These are phyloP conservation scores for Yamadazyma oceani DNA, from an alignment of 1,139 yeast species.

Conservation along the genomic window DNA sequence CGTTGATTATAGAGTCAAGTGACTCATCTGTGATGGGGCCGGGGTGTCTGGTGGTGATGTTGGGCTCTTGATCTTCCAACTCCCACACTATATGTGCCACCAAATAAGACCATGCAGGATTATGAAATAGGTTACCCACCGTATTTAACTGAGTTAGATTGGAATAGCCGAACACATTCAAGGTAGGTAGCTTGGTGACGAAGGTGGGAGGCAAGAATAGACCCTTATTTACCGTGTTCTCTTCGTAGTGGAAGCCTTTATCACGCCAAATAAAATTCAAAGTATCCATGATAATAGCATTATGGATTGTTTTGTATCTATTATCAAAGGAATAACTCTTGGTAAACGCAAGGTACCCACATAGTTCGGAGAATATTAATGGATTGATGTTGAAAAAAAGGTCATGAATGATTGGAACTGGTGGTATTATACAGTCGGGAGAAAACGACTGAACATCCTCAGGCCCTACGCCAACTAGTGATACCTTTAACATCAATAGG, in stretches of 20 bases:
- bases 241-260: conserved; percentile 27
- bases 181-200: conserved; percentile 35
- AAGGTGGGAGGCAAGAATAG: conserved; percentile 43
- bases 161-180: conserved; percentile 26
- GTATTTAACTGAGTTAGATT: conserved; percentile 26
- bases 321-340: conserved; percentile 29
- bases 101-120: conserved; percentile 53
- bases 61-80: conserved; percentile 42
- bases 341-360: conserved; percentile 49
- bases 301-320: conserved; percentile 41
- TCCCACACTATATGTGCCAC: conserved; percentile 45
- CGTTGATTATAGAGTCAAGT: conserved; percentile 21
- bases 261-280: conserved; percentile 68
- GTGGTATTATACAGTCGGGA: conserved; percentile 8
- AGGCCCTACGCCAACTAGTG: background rate
- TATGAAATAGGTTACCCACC: conserved; percentile 52
- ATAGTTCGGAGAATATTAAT: conserved; percentile 43
- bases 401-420: conserved; percentile 9
- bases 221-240: conserved; percentile 26
- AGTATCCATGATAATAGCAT: conserved; percentile 57
- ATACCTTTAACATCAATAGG: conserved; percentile 7
- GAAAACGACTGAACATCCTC: conserved; percentile 2
- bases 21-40: conserved; percentile 45
- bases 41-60: conserved; percentile 36
- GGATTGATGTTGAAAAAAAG: conserved; percentile 26